Conservation (phyloP, 345 rosid species). For the Eucalyptus tenuipes region DNA sequence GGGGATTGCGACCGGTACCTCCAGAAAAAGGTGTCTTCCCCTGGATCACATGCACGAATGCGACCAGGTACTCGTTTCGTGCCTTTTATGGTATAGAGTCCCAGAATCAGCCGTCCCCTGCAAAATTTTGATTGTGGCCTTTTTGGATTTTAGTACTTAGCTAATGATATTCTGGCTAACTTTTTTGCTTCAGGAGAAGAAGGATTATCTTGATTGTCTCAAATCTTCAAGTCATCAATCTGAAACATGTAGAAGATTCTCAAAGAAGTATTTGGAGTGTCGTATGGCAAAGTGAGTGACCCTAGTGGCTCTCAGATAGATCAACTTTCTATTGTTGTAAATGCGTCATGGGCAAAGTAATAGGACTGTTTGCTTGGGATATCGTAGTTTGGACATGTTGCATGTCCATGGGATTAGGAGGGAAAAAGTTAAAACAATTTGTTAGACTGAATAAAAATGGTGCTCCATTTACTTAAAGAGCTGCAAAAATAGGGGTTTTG, state of each 20-base stretch:
- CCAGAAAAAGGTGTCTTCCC: constrained; percentile 95
- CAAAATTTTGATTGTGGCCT: background rate
- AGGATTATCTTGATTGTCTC: constrained; percentile 76
- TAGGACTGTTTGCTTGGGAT: background rate
- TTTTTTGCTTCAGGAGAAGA: constrained; percentile 55
- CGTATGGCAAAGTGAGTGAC: constrained; percentile 82
- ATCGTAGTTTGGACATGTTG: background rate
- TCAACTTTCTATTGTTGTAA: background rate
- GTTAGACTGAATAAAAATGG: background rate
- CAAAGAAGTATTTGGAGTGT: constrained; percentile 75
- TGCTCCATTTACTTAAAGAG: background rate
- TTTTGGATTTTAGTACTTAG: background rate
- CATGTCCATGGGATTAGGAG: background rate
- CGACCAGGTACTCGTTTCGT: constrained; percentile 32
- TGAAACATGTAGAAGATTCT: constrained; percentile 59
- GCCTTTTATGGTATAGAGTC: no score
- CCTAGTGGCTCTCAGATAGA: background rate
- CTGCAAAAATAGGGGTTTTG: background rate
- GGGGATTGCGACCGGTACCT: constrained; percentile 84
- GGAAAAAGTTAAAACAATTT: background rate
- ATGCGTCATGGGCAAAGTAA: background rate
- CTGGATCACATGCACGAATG: constrained; percentile 82
- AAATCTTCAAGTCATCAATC: constrained; percentile 67
- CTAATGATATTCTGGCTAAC: background rate
- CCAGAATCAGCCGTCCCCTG: background rate